A percentile compares a stretch with the other conserved stretches of the same genome.
phyloP scores from a whole-genome alignment of 2,329 filamentous ascomycete genomes.

The Aspergillus sp. region DNA sequence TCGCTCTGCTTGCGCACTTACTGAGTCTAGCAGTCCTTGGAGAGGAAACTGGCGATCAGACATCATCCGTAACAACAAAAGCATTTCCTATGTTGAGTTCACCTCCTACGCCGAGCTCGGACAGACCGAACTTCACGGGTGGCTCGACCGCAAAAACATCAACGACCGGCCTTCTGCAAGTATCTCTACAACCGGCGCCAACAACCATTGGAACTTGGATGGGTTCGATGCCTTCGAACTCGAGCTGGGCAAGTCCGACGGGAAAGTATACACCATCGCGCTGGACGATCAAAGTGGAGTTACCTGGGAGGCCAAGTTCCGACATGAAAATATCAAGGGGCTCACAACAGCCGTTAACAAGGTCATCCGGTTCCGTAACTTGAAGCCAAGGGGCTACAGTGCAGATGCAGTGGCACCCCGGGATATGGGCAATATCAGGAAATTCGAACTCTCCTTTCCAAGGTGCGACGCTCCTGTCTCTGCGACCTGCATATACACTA shows the following conservation, averaged over 20 bases:
- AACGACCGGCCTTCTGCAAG: not conserved
- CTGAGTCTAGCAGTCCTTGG: not conserved
- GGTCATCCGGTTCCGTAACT: not conserved
- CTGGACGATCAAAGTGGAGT: not conserved
- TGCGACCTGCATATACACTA: not conserved
- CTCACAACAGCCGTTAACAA: not conserved
- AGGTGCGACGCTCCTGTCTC: not conserved
- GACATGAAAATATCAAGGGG: not conserved
- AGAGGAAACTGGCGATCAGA: conserved; percentile 1
- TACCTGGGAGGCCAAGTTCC: conserved; percentile 2
- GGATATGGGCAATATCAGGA: not conserved
- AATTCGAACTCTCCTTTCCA: conserved; percentile 1
- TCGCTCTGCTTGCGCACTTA: not conserved
- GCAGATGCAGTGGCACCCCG: not conserved
- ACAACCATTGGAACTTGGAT: not conserved
- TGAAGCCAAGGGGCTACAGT: not conserved
- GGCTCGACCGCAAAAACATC: conserved; percentile 4
- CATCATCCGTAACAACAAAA: not conserved
- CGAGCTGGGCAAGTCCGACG: not conserved
- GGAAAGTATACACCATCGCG: conserved; percentile 4
- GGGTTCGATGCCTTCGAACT: conserved; percentile 8
- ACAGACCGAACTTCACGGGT: conserved; percentile 5
- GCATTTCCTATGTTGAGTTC: not conserved
- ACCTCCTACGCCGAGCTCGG: not conserved
- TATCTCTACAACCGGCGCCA: not conserved